phyloP scores from a whole-genome alignment of 495 filamentous ascomycete species.

The Xylaria scruposa region DNA sequence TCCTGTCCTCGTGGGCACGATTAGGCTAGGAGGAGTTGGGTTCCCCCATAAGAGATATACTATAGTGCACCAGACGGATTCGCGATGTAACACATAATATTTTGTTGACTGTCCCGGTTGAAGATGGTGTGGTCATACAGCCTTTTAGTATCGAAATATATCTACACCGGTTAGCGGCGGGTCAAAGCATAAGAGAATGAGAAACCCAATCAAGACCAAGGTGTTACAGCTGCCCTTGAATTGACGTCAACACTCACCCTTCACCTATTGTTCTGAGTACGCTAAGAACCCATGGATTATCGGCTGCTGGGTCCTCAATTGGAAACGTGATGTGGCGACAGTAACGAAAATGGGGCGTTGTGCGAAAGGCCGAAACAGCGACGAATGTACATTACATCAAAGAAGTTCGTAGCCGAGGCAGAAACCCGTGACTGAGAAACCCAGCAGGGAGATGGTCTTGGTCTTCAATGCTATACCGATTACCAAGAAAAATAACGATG shows the following conservation, averaged over 20 bases:
- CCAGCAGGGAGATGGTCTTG: slow-evolving; percentile 14
- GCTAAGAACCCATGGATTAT: background rate
- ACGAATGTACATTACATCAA: background rate
- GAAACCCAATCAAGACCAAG: background rate
- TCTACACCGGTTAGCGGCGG: background rate
- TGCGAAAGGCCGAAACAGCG: background rate
- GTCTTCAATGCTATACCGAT: slow-evolving; percentile 7
- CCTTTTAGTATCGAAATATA: background rate
- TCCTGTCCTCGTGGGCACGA: background rate
- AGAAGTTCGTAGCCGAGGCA: background rate
- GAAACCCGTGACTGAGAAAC: slow-evolving; percentile 22
- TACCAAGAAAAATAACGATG: slow-evolving; percentile 14
- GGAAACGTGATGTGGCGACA: background rate
- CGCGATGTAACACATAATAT: background rate
- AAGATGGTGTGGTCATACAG: background rate
- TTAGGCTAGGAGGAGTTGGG: background rate
- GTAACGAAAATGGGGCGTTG: background rate
- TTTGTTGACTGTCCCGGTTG: background rate
- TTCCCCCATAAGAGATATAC: background rate
- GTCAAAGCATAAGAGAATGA: background rate
- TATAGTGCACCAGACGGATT: background rate
- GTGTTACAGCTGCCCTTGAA: background rate
- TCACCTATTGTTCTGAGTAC: background rate
- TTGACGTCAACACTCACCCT: background rate
- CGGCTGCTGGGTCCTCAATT: background rate